Conservation (phyloP, 208 protist species). For the Entamoeba nuttalli region DNA sequence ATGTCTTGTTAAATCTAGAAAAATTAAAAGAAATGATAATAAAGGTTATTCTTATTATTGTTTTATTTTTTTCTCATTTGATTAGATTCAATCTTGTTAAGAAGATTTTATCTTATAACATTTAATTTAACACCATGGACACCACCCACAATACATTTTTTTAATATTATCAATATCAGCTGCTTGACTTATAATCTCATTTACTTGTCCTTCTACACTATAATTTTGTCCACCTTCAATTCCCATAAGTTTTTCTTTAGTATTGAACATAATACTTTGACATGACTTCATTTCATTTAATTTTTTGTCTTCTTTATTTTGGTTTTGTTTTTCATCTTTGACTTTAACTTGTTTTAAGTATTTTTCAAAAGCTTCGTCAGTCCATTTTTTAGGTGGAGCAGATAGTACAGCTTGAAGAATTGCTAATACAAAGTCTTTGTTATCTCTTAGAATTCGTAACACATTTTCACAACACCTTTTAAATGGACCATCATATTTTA, state of each 20-base stretch:
- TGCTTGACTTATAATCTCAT: conserved; percentile 11
- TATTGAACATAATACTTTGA: neutral
- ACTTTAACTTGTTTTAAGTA: neutral
- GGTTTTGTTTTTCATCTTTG: neutral
- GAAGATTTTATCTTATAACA: too few species aligned
- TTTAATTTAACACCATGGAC: conserved; percentile 15
- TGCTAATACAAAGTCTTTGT: neutral
- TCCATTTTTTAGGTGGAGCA: neutral
- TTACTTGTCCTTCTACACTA: conserved; percentile 12
- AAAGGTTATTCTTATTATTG: too few species aligned
- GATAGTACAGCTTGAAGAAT: neutral
- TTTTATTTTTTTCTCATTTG: too few species aligned
- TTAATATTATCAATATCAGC: conserved; percentile 2
- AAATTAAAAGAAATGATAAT: too few species aligned
- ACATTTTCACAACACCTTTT: neutral
- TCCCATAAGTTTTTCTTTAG: conserved; percentile 1
- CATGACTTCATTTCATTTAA: neutral
- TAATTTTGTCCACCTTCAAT: conserved; percentile 6
- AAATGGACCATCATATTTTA: neutral
- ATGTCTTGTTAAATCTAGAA: too few species aligned
- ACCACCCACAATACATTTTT: conserved; percentile 21
- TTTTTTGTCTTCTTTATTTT: neutral
- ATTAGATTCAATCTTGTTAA: too few species aligned
- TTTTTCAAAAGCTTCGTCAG: neutral
- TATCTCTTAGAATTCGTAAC: neutral